Evolutionary conservation across 2,329 filamentous ascomycete species (phyloP).

Genomic region (Talaromyces funiculosus): DNA sequence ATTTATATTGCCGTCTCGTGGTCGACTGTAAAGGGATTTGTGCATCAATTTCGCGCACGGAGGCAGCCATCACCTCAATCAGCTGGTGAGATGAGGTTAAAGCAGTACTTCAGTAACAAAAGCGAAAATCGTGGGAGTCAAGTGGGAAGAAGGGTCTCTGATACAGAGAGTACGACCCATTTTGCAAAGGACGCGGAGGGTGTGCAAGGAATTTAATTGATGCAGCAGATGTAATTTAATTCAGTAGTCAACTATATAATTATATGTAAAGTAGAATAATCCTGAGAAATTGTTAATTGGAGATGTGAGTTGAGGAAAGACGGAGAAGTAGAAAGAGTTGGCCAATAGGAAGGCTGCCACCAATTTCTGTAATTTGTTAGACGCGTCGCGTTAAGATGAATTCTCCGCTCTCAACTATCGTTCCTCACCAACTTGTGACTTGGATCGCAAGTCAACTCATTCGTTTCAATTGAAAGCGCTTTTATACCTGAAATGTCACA

Average conservation of each 20-base stretch:
- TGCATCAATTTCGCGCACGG: neutral
- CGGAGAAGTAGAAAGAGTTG: neutral
- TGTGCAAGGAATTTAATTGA: neutral
- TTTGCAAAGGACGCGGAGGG: slow-evolving; percentile 9
- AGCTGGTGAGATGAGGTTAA: neutral
- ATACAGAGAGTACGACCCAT: slow-evolving; percentile 11
- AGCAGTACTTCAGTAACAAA: neutral
- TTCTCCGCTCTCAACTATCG: neutral
- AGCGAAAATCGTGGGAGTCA: neutral
- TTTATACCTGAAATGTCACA: neutral
- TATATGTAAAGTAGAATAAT: neutral
- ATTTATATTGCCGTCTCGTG: slow-evolving; percentile 70
- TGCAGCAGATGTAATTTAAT: neutral
- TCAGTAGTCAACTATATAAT: neutral
- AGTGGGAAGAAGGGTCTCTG: neutral
- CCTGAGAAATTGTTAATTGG: neutral
- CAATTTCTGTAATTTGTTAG: neutral
- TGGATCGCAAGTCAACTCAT: neutral
- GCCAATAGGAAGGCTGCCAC: neutral
- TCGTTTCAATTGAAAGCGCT: too few relatives aligned
- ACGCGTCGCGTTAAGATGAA: slow-evolving; percentile 5
- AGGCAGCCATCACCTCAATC: neutral
- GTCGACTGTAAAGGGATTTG: slow-evolving; percentile 50
- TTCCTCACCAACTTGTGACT: neutral
- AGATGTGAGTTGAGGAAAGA: neutral